Evolutionary conservation across 208 protist genomes (phyloP).

Genomic region (Dictyostelium gargantuum): DNA sequence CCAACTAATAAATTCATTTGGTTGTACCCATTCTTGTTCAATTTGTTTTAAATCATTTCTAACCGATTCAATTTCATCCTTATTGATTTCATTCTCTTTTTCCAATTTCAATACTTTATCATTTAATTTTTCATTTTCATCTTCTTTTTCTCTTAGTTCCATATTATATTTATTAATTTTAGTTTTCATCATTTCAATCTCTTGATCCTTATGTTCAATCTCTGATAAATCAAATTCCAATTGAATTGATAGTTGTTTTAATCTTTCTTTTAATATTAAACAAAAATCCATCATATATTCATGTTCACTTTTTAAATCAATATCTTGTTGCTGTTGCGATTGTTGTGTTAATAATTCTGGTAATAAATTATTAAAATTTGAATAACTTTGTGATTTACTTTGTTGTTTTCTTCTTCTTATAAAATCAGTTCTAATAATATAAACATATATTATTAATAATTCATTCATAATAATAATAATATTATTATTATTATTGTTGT

Average conservation of each 20-base stretch:
- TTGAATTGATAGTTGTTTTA: slow-evolving; percentile 15
- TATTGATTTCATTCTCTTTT: not conserved
- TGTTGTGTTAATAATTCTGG: not conserved
- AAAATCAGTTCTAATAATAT: not conserved
- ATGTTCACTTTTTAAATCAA: slow-evolving; percentile 25
- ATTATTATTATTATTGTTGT: no score
- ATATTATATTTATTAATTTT: slow-evolving; percentile 35
- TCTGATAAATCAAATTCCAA: slow-evolving; percentile 29
- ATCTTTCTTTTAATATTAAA: slow-evolving; percentile 10
- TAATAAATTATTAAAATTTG: slow-evolving; percentile 39
- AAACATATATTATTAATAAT: not conserved
- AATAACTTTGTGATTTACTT: slow-evolving; percentile 64
- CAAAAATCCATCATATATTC: slow-evolving; percentile 25
- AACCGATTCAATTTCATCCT: not conserved
- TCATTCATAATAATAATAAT: not conserved
- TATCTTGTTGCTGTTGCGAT: no score
- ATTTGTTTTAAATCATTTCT: not conserved
- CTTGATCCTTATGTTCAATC: slow-evolving; percentile 48
- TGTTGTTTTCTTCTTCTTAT: slow-evolving; percentile 47
- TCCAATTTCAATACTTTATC: not conserved
- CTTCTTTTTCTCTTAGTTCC: slow-evolving; percentile 26
- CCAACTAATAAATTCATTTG: not conserved
- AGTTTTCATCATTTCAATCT: slow-evolving; percentile 29
- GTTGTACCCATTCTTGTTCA: slow-evolving; percentile 5
- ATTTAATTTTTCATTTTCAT: slow-evolving; percentile 3